Conservation (phyloP, 495 filamentous ascomycete species). For the Penicillium soppii region DNA sequence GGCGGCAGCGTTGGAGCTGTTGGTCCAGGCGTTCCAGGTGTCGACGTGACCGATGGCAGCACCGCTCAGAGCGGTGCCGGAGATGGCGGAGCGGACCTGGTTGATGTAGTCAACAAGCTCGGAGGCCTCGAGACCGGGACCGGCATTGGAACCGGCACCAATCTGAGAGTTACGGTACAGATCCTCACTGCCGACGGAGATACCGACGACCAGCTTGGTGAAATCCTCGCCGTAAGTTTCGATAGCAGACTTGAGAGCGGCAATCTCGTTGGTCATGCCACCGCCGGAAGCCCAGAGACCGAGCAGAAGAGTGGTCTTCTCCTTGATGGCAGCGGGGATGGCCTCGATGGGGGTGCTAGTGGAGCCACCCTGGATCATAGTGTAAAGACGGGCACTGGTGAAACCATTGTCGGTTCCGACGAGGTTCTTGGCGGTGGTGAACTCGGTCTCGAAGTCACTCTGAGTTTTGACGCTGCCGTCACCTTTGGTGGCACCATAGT, state of each 20-base stretch:
- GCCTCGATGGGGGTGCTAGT: conserved; percentile 60
- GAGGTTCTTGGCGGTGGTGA: conserved; percentile 67
- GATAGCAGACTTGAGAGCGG: conserved; percentile 65
- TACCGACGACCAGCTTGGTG: conserved; percentile 67
- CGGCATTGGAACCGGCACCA: conserved; percentile 50
- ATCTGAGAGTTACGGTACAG: conserved; percentile 75
- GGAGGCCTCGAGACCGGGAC: conserved; percentile 57
- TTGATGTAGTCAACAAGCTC: conserved; percentile 65
- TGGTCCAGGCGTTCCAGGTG: conserved; percentile 86
- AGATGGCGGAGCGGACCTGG: conserved; percentile 57
- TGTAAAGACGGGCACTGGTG: conserved; percentile 68
- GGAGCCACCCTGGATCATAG: conserved; percentile 60
- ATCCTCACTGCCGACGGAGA: conserved; percentile 90
- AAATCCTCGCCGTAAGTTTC: conserved; percentile 60
- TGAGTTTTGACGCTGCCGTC: conserved; percentile 62
- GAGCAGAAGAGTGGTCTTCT: conserved; percentile 69
- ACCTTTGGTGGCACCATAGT: conserved; percentile 67
- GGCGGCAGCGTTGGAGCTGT: conserved; percentile 68
- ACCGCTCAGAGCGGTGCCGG: conserved; percentile 53
- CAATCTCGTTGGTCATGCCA: conserved; percentile 66
- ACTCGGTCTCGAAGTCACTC: conserved; percentile 68
- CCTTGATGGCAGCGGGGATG: conserved; percentile 77
- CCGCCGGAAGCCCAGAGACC: conserved; percentile 77
- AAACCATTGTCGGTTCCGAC: conserved; percentile 67
- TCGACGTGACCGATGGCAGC: conserved; percentile 81